Evolutionary conservation across 2,329 filamentous ascomycete species (phyloP), one percentile per base, ranked within the genome.

Genomic region (Dendrostoma leiphaemia): DNA sequence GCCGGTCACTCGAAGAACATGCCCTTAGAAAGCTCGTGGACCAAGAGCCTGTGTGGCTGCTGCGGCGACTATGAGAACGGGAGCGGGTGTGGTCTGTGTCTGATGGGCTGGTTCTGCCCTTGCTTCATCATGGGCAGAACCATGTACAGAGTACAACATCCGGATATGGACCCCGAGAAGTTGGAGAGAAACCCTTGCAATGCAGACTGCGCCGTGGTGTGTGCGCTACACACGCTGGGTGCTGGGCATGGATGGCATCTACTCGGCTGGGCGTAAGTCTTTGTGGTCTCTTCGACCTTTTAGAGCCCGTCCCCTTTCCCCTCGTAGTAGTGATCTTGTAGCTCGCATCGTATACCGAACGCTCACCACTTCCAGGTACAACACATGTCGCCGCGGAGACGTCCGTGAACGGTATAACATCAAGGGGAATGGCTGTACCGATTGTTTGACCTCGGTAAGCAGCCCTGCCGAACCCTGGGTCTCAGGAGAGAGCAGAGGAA

Each of bases 71-170:
- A 48, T 37, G 31, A 48, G 15, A 15, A 37, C 17, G 47, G 49
- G 31, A 53, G 44, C 40, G 31, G 48, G 4, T 48, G 50, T 28
- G 48, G 34, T 28, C 21, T 55, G 15, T 51, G 56, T 38, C 43
- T 48, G 21, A 49, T 52, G 53, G 52, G 38, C 12, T 29, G 43
- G 19, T 56, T 35, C 35, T 55, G 56, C 4, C 54, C 49, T 3
- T 56, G 49, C 15, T 48, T 56, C 10, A 50, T 56, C 29, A 19
- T 48, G 9, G 49, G 54, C 29, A 34, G 54, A 10, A 53, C 54
- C 5, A 53, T 51, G 24, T 38, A 56, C 26, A 45, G 49, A n/a
- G 28, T 56, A n/a, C 44, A 46, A 21, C 44, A 46, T 24, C 44
- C 44, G 17, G 47, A 53, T 24, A 34, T 53, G n/a, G 24, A 49